phyloP scores from a whole-genome alignment of 306 rosid species.

The Dalbergia oliveri region DNA sequence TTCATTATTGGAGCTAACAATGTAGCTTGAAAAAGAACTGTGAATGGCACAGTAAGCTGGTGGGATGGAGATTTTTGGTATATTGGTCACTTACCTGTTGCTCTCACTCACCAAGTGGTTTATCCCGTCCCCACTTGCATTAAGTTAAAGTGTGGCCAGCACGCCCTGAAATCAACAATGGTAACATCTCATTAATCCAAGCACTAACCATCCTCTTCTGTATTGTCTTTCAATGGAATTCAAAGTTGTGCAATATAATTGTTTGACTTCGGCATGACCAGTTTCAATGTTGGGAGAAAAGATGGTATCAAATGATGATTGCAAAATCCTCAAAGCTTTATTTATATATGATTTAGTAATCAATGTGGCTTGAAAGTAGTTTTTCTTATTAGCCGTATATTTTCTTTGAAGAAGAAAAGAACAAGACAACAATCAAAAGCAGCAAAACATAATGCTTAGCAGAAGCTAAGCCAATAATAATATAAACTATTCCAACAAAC shows the following conservation, averaged over 20 bases:
- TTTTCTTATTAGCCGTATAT: neutral
- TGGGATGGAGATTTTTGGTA: slow-evolving; percentile 22
- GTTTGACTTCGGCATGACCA: slow-evolving; percentile 39
- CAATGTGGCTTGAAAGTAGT: slow-evolving; percentile 25
- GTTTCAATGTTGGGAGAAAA: slow-evolving; percentile 11
- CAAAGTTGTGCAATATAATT: slow-evolving; percentile 4
- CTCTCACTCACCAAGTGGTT: slow-evolving; percentile 33
- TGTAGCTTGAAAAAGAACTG: slow-evolving; percentile 24
- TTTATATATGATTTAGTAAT: slow-evolving; percentile 18
- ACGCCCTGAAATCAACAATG: neutral
- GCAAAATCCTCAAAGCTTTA: slow-evolving; percentile 46
- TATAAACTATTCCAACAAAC: neutral
- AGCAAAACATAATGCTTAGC: neutral
- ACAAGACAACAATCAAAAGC: neutral
- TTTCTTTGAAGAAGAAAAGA: neutral
- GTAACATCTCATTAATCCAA: slow-evolving; percentile 8
- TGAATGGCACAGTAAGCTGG: slow-evolving; percentile 5
- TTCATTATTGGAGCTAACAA: slow-evolving; percentile 9
- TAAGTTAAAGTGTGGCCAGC: neutral
- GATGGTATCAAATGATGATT: slow-evolving; percentile 44
- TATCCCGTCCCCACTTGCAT: slow-evolving; percentile 30
- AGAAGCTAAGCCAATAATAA: neutral
- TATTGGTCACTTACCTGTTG: slow-evolving; percentile 25
- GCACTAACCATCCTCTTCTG: slow-evolving; percentile 21
- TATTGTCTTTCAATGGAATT: slow-evolving; percentile 10